Evolutionary conservation across 768 basidiomycete genomes (phyloP).

Genomic region (Phlegmacium glaucopus): DNA sequence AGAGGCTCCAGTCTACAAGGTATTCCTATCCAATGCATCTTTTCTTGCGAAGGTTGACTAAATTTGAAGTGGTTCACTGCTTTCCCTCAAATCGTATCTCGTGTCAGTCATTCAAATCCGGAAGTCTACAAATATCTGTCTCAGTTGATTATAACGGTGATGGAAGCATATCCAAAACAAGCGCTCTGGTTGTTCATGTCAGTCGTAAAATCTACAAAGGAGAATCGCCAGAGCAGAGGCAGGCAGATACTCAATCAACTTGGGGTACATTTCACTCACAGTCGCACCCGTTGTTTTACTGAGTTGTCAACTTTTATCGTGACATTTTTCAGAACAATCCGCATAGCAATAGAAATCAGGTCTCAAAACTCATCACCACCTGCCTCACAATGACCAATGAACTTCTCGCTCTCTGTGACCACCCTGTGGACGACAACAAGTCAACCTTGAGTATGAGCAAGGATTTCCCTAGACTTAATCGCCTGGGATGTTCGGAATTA

Average conservation of each 20-base stretch:
- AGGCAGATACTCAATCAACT: constrained; percentile 53
- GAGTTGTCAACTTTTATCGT: not conserved
- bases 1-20: constrained; percentile 78
- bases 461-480: constrained; percentile 52
- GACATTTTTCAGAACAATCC: constrained; percentile 39
- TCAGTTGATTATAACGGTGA: constrained; percentile 65
- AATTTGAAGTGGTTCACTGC: constrained; percentile 84
- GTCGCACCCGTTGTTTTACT: no score
- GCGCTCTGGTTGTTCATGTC: constrained; percentile 91
- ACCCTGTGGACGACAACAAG: constrained; percentile 38
- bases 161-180: constrained; percentile 86
- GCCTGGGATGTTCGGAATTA: constrained; percentile 58
- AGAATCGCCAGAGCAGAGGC: constrained; percentile 58
- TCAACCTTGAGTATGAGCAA: constrained; percentile 46
- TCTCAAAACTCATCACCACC: constrained; percentile 50
- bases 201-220: constrained; percentile 80
- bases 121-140: constrained; percentile 59
- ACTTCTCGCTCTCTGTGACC: constrained; percentile 65
- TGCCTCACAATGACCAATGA: constrained; percentile 64
- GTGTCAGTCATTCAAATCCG: constrained; percentile 73
- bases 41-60: not conserved
- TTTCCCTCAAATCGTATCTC: constrained; percentile 95
- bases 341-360: constrained; percentile 32
- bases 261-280: constrained; percentile 34
- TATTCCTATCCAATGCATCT: constrained; percentile 16